phyloP scores from a whole-genome alignment of 768 basidiomycete genomes.

The Mycena epipterygia region DNA sequence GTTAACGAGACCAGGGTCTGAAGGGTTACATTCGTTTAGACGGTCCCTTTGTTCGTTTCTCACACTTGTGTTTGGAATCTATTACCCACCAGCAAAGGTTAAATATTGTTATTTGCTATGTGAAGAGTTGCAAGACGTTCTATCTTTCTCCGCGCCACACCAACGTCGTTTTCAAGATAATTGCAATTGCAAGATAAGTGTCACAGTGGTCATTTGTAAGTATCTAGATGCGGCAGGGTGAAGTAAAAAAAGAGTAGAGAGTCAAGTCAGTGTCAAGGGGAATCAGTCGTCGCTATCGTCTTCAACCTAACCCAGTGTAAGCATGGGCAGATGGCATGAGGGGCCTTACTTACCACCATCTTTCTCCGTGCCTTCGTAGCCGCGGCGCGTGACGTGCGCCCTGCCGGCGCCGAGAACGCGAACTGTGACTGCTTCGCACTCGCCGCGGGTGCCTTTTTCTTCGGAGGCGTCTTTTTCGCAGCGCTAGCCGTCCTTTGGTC shows the following conservation, averaged over 20 bases:
- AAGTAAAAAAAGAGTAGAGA: too few relatives aligned
- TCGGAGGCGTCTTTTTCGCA: constrained; percentile 57
- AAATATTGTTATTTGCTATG: too few relatives aligned
- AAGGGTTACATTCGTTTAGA: too few relatives aligned
- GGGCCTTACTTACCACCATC: constrained; percentile 60
- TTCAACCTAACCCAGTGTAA: constrained; percentile 35
- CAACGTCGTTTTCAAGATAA: too few relatives aligned
- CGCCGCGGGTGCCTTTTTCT: constrained; percentile 29
- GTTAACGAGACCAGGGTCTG: too few relatives aligned
- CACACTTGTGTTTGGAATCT: too few relatives aligned
- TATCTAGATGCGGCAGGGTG: background rate
- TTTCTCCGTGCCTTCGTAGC: constrained; percentile 78
- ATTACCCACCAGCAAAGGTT: too few relatives aligned
- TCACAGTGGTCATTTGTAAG: background rate
- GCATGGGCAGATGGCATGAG: background rate
- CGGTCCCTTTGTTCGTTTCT: too few relatives aligned
- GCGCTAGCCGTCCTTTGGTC: constrained; percentile 23
- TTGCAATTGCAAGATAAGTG: background rate
- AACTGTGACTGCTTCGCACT: constrained; percentile 67
- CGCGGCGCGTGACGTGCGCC: constrained; percentile 74
- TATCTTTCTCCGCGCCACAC: too few relatives aligned
- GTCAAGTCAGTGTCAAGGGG: background rate
- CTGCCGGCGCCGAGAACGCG: constrained; percentile 68
- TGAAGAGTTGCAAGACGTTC: too few relatives aligned
- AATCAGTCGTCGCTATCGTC: constrained; percentile 48